These are phyloP conservation scores for Carex myosuroides DNA, from an alignment of 176 grass and related monocot species.

Conservation along the genomic window DNA sequence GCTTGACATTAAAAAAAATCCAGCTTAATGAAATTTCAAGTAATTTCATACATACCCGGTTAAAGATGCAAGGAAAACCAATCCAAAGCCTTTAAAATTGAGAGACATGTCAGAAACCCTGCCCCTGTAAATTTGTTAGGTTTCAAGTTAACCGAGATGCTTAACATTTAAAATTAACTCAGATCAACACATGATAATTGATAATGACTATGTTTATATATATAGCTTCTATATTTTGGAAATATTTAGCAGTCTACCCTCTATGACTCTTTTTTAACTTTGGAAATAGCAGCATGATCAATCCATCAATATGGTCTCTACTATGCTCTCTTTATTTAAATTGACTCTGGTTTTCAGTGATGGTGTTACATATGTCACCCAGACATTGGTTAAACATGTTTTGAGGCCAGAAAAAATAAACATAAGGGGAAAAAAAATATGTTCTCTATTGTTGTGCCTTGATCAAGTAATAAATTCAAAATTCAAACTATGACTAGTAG, in stretches of 20 bases:
- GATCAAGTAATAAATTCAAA: too few relatives aligned
- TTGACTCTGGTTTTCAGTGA: neutral
- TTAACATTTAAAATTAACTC: neutral
- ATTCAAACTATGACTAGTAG: too few relatives aligned
- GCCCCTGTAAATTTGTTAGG: conserved; percentile 25
- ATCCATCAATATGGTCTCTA: neutral
- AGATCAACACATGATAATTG: too few relatives aligned
- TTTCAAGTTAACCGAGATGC: neutral
- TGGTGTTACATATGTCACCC: neutral
- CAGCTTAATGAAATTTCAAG: neutral
- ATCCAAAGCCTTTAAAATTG: conserved; percentile 37
- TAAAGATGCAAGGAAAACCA: conserved; percentile 63
- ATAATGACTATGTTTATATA: too few relatives aligned
- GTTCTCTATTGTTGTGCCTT: too few relatives aligned
- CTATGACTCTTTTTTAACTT: too few relatives aligned
- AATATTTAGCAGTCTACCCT: too few relatives aligned
- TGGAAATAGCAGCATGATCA: too few relatives aligned
- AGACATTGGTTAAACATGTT: neutral
- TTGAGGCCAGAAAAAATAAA: too few relatives aligned
- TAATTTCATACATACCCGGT: conserved; percentile 36
- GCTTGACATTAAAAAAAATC: too few relatives aligned
- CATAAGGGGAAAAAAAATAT: too few relatives aligned
- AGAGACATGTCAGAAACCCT: conserved; percentile 25
- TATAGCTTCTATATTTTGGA: too few relatives aligned
- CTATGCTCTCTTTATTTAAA: neutral